Evolutionary conservation across 1,284 basidiomycete species (phyloP), one percentile per base, ranked within the genome.

Genomic region (Coniophora puteana): DNA sequence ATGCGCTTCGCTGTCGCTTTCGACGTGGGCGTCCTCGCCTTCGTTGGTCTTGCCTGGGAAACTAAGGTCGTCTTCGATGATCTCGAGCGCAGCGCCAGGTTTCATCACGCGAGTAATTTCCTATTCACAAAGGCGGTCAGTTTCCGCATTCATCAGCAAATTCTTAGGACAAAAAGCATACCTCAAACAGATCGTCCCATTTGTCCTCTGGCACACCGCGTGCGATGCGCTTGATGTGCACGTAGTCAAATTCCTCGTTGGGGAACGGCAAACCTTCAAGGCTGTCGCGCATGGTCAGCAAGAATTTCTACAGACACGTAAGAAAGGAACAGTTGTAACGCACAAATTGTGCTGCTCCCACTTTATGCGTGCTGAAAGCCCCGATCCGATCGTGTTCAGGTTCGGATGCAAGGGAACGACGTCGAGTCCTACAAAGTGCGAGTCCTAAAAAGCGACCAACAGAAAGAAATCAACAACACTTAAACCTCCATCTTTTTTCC

Each of bases 331-430:
- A n/a, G n/a, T n/a, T 36, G 30, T 34, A 6, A 67, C 80, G 38
- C 49, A 84, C 82, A 83, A 83, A 51, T 85, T 85, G 4, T 70
- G 69, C 42, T 83, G 79, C 1, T 81, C 68, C 83, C 83, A 87
- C 38, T 72, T 78, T 18, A 87, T 72, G 43, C 83, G 66, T 4
- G 69, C 64, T 2, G 74, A 69, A 8, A 83, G 59, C 45, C 80
- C 74, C n/a, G 66, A 59, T 17, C n/a, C 26, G 29, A n/a, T n/a
- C n/a, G n/a, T 69, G 75, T 13, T 67, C 57, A 12, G 66, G 55
- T 84, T 72, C 5, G 83, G 81, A 40, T 85, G 79, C 1, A 84
- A 58, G 10, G 82, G 79, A 1, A 83, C 81, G 31, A 84, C 62
- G 50, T 86, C 83, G 34, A 86, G 55, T n/a, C 82, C 82, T 78